Base-by-base conservation (phyloP, 2,329 filamentous ascomycete genomes). In the Blastomyces emzantsi region DNA sequence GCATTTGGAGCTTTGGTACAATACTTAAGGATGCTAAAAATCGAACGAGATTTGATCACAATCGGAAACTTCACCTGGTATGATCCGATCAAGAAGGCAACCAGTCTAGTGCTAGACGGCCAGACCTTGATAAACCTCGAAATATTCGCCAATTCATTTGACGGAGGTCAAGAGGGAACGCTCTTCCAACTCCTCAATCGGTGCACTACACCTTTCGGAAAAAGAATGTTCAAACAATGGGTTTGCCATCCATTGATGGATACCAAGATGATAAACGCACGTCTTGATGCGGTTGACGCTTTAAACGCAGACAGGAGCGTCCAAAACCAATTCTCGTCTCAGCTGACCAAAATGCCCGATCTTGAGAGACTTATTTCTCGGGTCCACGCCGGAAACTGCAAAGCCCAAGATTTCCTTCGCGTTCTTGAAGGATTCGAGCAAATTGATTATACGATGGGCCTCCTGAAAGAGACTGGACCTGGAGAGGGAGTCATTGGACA, bases 91-190 rank as follows among this genome's bases (percentile, higher is more conserved):
- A 89, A 89, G 71, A 96, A 97, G 73, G 83, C 87, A 0, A 91
- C 92, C 15, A 97, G 90, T 39, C 80, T 99, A 55, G 89, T 99
- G 11, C 83, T 99, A 0, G 94, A 99, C 70, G 94, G 94, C 0
- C 94, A 99, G 73, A 97, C 92, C 28, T 81, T 99, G 69, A 95
- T 96, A 80, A 99, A 99, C 71, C 86, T 99, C n/a, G 94, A 99
- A 73, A 85, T 99, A 5, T 99, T 99, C 69, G 85, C 91, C 69
- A 99, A 99, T 75, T 92, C 88, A 0, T 91, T 89, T 68, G 93
- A 97, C 72, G 93, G 92, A 8, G 87, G 90, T 17, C 74, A 82
- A 0, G 89, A 96, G 49, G 94, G 94, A 7, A 97, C 94, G 0
- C 78, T 99, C 1, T 99, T 97, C 76, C 85, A 84, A 61, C 85